Conservation (phyloP, 1,139 yeast species). For the Tardiomyces blankii region DNA sequence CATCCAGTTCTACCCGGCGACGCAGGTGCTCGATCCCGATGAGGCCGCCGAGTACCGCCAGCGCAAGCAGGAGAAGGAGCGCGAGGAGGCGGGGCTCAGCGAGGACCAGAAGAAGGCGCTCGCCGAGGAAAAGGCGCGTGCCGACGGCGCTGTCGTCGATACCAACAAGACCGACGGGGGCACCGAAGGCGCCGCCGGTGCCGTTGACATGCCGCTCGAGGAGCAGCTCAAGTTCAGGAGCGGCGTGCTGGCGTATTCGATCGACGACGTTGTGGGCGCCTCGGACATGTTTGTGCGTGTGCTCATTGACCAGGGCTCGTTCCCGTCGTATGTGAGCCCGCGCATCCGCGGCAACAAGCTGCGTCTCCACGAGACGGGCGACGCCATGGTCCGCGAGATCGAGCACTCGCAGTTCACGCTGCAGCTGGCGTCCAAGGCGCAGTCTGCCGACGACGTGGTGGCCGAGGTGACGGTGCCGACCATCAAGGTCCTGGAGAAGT, state of each 20-base stretch:
- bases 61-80: conserved; percentile 35
- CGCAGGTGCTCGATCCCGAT: conserved; percentile 66
- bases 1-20: conserved; percentile 69
- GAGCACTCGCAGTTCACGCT: conserved; percentile 60
- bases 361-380: conserved; percentile 35
- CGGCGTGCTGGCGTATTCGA: conserved; percentile 66
- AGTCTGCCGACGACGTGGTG: conserved; percentile 38
- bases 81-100: conserved; percentile 27
- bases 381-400: conserved; percentile 61
- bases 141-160: conserved; percentile 4
- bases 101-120: conserved; percentile 12
- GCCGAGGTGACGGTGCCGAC: conserved; percentile 64
- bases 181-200: conserved; percentile 24
- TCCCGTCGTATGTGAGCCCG: conserved; percentile 29
- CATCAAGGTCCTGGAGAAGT: conserved; percentile 49
- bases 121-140: conserved; percentile 10
- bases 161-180: conserved; percentile 14
- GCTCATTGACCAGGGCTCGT: conserved; percentile 62
- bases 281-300: conserved; percentile 38
- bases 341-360: not conserved
- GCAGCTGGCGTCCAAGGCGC: conserved; percentile 42
- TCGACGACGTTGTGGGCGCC: conserved; percentile 49
- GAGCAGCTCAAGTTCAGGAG: conserved; percentile 45
- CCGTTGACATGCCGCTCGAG: conserved; percentile 47
- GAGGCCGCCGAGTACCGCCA: conserved; percentile 34